Conservation (phyloP, 495 filamentous ascomycete species). For the Friedmanniomyces endolithicus region DNA sequence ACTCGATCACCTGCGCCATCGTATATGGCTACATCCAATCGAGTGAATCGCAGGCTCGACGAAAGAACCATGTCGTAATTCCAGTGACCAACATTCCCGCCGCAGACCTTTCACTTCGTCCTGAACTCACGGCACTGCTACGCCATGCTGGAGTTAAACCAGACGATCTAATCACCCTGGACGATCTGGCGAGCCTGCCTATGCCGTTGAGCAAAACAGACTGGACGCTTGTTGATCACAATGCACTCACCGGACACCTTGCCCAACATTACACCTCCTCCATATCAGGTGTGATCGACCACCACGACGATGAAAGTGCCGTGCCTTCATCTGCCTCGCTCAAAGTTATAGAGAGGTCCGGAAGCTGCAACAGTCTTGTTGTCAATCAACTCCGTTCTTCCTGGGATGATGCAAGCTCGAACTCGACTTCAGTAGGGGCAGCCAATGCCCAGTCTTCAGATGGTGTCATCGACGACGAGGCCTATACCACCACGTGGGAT, state of each 20-base stretch:
- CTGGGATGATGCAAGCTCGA: slow-evolving; percentile 40
- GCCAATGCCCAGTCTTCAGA: slow-evolving; percentile 24
- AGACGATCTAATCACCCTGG: slow-evolving; percentile 34
- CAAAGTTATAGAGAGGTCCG: slow-evolving; percentile 50
- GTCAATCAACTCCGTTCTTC: slow-evolving; percentile 44
- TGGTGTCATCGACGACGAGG: slow-evolving; percentile 13
- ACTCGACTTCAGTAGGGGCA: slow-evolving; percentile 24
- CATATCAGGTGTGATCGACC: slow-evolving; percentile 74
- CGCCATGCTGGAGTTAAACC: slow-evolving; percentile 29
- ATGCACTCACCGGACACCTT: slow-evolving; percentile 51
- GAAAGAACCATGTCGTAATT: slow-evolving; percentile 48
- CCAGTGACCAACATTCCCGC: slow-evolving; percentile 60
- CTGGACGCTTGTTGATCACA: slow-evolving; percentile 83
- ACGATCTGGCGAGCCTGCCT: slow-evolving; percentile 22
- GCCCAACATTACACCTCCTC: slow-evolving; percentile 30
- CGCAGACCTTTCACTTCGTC: slow-evolving; percentile 57
- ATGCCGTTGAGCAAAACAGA: slow-evolving; percentile 30
- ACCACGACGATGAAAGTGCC: slow-evolving; percentile 70
- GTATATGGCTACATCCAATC: slow-evolving; percentile 72
- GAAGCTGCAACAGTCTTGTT: slow-evolving; percentile 74
- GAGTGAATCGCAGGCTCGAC: slow-evolving; percentile 34
- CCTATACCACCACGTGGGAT: slow-evolving; percentile 35
- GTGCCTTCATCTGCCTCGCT: slow-evolving; percentile 42
- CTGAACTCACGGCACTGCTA: slow-evolving; percentile 54
- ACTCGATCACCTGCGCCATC: slow-evolving; percentile 79